A percentile compares a stretch with the other conserved stretches of the same genome.
These are phyloP conservation scores for Musa balbisiana DNA, from an alignment of 202 grass and related monocot genomes.

Conservation along the genomic window DNA sequence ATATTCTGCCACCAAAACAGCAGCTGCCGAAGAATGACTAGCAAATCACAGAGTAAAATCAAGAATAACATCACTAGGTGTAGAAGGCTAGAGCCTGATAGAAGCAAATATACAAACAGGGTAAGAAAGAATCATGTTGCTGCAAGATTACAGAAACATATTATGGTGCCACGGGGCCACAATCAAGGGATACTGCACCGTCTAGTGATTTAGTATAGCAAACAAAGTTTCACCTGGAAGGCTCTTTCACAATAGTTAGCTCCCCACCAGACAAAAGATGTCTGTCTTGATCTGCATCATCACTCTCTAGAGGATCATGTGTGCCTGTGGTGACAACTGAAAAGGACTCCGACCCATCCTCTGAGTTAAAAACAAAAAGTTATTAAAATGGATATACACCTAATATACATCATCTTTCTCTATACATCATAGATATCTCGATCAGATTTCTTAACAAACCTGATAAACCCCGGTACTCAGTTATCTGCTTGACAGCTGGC, in stretches of 20 bases:
- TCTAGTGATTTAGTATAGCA: not conserved
- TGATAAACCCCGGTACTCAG: constrained; percentile 55
- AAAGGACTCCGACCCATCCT: constrained; percentile 39
- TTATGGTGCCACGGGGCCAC: not conserved
- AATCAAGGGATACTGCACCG: not conserved
- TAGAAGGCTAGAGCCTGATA: not conserved
- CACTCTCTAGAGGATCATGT: constrained; percentile 43
- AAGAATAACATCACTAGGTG: not conserved
- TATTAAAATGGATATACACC: not conserved
- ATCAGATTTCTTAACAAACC: constrained; percentile 30
- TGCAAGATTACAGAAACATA: not conserved
- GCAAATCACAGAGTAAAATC: not conserved
- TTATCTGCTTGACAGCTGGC: constrained; percentile 65
- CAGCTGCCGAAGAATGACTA: not conserved
- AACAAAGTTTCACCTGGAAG: constrained; percentile 42
- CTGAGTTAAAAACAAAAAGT: not conserved
- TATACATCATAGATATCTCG: not conserved
- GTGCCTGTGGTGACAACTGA: constrained; percentile 38
- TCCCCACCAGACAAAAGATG: constrained; percentile 45
- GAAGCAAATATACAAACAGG: not conserved
- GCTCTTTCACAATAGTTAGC: constrained; percentile 60
- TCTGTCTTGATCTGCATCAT: constrained; percentile 64
- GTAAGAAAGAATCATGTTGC: not conserved
- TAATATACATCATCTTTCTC: not conserved
- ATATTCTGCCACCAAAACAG: not conserved